Base-by-base conservation (phyloP, 2,329 filamentous ascomycete genomes). In the Neonectria magnoliae region DNA sequence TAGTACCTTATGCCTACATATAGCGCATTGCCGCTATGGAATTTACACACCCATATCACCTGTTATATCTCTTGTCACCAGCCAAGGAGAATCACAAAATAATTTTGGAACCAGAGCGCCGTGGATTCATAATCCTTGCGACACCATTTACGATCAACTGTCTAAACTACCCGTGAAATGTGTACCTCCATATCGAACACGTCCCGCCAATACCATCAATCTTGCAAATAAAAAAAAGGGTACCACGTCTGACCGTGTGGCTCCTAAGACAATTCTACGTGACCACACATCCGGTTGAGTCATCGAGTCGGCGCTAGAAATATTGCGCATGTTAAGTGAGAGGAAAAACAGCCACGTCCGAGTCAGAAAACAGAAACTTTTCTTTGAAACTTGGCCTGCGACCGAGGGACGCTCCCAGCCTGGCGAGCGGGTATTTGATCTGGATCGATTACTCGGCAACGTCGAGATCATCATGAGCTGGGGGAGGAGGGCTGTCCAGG, bases 381-480 rank as follows among this genome's bases (percentile, higher is more conserved):
- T 73, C 60, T 65, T 64, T 57, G 63, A 62, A 65, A 66, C 51
- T 51, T 54, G 57, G 62, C 60, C 55, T 62, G 58, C 52, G 59
- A 53, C 68, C 31, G 57, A 58, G 53, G 60, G 64, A 54, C 55
- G 29, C 50, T 51, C 56, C 54, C 41, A 61, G 48, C 61, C 44
- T 33, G 61, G 38, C 14, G 18, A 53, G 27, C 18, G 44, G 60
- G 51, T 33, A 18, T 22, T 20, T 10, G 5, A 33, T 9, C n/a
- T 54, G 55, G 62, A 65, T 75, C 84, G 90, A 65, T 75, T 84
- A 90, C 83, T 98, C 96, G 76, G 94, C 95, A 77, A 96, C 94
- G 80, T 99, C 96, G 78, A 98, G 88, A 77, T 99, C 96, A 79
- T 99, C 96, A 76, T 97, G 93, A 73, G 90, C 91, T 68, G 93